Conservation (phyloP, 1,284 basidiomycete species). For the Coniferiporia weirii region DNA sequence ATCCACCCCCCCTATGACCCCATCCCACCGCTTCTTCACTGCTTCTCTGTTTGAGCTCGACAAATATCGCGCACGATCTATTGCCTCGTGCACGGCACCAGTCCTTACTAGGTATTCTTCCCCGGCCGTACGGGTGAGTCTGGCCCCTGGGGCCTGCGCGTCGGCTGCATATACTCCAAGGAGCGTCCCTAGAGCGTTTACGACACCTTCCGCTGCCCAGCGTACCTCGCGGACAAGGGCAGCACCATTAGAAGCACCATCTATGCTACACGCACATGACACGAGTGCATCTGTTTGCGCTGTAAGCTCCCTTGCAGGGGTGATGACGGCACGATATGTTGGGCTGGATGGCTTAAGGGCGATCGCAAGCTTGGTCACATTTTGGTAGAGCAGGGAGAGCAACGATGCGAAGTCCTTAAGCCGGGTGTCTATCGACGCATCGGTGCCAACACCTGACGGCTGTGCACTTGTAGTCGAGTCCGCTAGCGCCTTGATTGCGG, state of each 20-base stretch:
- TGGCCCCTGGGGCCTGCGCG: constrained; percentile 14
- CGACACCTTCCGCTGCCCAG: constrained; percentile 38
- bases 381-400: constrained; percentile 54
- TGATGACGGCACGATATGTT: constrained; percentile 47
- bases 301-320: constrained; percentile 54
- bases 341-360: constrained; percentile 58
- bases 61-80: constrained; percentile 51
- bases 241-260: constrained; percentile 40
- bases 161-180: constrained; percentile 33
- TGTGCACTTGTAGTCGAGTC: constrained; percentile 1
- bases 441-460: not conserved
- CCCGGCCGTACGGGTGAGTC: constrained; percentile 23
- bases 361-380: constrained; percentile 61
- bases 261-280: constrained; percentile 53
- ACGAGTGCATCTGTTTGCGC: constrained; percentile 49
- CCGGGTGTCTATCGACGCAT: constrained; percentile 7
- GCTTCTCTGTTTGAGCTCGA: constrained; percentile 56
- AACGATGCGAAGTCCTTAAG: constrained; percentile 50
- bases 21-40: constrained; percentile 49
- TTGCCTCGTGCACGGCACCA: constrained; percentile 59
- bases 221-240: constrained; percentile 49
- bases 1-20: constrained; percentile 52
- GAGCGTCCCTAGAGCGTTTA: constrained; percentile 41
- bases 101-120: constrained; percentile 58
- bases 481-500: constrained; percentile 9